Conservation (phyloP, 2,329 filamentous ascomycete genomes). For the Neofusicoccum umdonicola region DNA sequence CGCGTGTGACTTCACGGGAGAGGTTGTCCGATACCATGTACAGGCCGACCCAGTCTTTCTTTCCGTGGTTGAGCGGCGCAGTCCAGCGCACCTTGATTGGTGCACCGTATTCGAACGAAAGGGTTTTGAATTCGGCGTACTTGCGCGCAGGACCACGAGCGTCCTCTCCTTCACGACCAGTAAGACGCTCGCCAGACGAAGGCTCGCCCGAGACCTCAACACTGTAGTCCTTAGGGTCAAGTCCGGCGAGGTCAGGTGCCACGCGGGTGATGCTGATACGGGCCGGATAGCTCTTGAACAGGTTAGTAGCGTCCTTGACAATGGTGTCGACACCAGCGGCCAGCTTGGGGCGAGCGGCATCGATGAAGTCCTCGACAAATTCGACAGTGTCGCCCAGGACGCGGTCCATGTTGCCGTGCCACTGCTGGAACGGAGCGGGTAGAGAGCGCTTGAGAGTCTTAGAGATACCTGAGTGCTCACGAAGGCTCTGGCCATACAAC, state of each 20-base stretch:
- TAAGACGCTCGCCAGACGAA: conserved; percentile 55
- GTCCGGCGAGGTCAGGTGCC: conserved; percentile 74
- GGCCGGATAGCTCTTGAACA: conserved; percentile 87
- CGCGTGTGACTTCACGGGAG: conserved; percentile 77
- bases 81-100: conserved; percentile 89
- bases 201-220: conserved; percentile 69
- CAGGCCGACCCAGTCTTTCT: conserved; percentile 91
- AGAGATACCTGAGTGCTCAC: conserved; percentile 84
- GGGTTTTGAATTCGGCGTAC: conserved; percentile 64
- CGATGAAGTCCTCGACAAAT: conserved; percentile 87
- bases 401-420: conserved; percentile 82
- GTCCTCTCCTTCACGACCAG: conserved; percentile 70
- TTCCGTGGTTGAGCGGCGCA: conserved; percentile 81
- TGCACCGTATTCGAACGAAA: conserved; percentile 83
- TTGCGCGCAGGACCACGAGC: conserved; percentile 63
- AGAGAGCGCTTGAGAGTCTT: conserved; percentile 87
- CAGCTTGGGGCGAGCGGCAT: conserved; percentile 79
- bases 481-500: conserved; percentile 81
- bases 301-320: conserved; percentile 78
- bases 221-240: conserved; percentile 76
- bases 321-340: conserved; percentile 83
- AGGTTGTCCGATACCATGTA: conserved; percentile 96
- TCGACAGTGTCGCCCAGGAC: conserved; percentile 83
- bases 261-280: conserved; percentile 79
- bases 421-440: conserved; percentile 76